These are phyloP conservation scores for Lachancea quebecensis DNA, from an alignment of 805 yeast species.

Conservation along the genomic window DNA sequence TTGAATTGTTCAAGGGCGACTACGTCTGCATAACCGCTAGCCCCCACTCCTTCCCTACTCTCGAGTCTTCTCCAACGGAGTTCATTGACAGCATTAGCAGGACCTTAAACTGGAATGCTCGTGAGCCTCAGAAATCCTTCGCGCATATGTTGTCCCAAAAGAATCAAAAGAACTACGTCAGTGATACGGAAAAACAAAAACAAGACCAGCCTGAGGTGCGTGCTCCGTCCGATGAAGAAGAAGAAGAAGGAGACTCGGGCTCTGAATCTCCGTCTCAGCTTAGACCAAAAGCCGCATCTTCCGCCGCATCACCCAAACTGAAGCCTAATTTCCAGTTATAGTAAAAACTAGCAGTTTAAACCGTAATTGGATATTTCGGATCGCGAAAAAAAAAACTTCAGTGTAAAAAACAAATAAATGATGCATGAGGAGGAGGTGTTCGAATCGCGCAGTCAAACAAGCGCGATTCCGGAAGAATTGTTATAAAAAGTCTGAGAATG, in stretches of 20 bases:
- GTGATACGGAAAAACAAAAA: conserved; percentile 14
- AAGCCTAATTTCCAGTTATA: conserved; percentile 8
- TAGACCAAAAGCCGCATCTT: neutral
- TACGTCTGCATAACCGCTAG: conserved; percentile 80
- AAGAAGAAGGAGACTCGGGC: conserved; percentile 9
- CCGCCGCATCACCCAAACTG: conserved; percentile 1
- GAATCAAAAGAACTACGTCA: conserved; percentile 41
- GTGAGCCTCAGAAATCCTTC: conserved; percentile 83
- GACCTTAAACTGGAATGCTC: conserved; percentile 86
- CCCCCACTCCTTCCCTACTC: conserved; percentile 91
- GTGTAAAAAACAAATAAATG: neutral
- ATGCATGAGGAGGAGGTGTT: neutral
- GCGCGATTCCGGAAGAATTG: neutral
- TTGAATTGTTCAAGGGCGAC: conserved; percentile 76
- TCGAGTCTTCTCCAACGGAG: conserved; percentile 64
- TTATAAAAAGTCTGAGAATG: neutral
- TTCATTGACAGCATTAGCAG: conserved; percentile 79
- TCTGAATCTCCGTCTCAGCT: conserved; percentile 1
- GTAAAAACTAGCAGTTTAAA: neutral
- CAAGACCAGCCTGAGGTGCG: conserved; percentile 10
- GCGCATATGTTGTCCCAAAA: conserved; percentile 51
- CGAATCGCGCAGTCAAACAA: neutral
- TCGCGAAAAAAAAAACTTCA: neutral
- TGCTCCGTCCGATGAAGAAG: conserved; percentile 15
- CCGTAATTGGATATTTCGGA: neutral